Conservation (phyloP, 2,329 filamentous ascomycete genomes). For the Hymenoscyphus albidus region DNA sequence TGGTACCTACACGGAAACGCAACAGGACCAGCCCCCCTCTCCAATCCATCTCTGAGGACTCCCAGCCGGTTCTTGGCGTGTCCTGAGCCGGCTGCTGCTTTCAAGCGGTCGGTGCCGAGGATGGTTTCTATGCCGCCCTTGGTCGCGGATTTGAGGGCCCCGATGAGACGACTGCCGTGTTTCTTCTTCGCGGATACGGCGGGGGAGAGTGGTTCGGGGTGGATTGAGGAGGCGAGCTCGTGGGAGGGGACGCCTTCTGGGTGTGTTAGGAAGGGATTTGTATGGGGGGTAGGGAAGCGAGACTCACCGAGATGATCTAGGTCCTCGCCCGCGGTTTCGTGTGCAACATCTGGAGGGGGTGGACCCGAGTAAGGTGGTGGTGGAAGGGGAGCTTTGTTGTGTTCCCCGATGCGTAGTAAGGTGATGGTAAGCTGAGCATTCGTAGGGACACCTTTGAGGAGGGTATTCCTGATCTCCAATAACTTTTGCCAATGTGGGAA, state of each 20-base stretch:
- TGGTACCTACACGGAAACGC: slow-evolving; percentile 71
- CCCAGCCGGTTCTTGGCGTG: slow-evolving; percentile 69
- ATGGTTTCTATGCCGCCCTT: slow-evolving; percentile 70
- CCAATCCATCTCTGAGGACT: slow-evolving; percentile 50
- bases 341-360: slow-evolving; percentile 37
- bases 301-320: slow-evolving; percentile 46
- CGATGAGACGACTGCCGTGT: slow-evolving; percentile 40
- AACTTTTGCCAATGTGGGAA: slow-evolving; percentile 73
- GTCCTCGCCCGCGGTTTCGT: slow-evolving; percentile 46
- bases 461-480: slow-evolving; percentile 68
- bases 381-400: slow-evolving; percentile 74
- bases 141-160: slow-evolving; percentile 62
- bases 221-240: slow-evolving; percentile 34
- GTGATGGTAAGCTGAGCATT: slow-evolving; percentile 82
- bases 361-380: slow-evolving; percentile 47
- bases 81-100: slow-evolving; percentile 54
- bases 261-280: slow-evolving; percentile 16
- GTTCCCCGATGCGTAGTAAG: slow-evolving; percentile 75
- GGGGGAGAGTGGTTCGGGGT: slow-evolving; percentile 39
- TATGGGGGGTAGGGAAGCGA: background rate
- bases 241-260: slow-evolving; percentile 28
- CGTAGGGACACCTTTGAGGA: slow-evolving; percentile 79
- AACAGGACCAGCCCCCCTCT: slow-evolving; percentile 59
- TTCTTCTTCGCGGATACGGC: slow-evolving; percentile 26
- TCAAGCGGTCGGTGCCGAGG: slow-evolving; percentile 61